Base-by-base conservation (phyloP, 2,329 filamentous ascomycete species). In the Phaeoacremonium minimum region DNA sequence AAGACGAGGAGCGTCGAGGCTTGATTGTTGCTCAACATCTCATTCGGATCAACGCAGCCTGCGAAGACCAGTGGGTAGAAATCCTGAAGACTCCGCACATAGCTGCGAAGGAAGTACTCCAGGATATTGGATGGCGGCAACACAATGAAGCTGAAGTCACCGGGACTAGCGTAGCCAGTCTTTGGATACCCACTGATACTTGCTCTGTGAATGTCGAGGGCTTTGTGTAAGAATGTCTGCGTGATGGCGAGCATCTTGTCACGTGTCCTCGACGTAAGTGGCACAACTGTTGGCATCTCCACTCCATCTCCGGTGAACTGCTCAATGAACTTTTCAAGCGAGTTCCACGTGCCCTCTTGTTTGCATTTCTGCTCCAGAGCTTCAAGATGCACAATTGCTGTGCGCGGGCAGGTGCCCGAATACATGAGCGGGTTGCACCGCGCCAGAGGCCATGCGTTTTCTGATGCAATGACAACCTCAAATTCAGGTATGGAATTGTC, bases 171-270 rank as follows among this genome's bases (percentile, higher is more conserved):
- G 29, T 69, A 71, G 11, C 62, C 63, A 5, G 56, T 52, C 37
- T 67, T 66, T 37, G 57, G 57, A 18, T 56, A 56, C 12, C 51
- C 49, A 30, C 62, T 63, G 36, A 63, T 51, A 17, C 71, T 68
- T 16, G 76, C 69, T 32, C 74, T 71, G 54, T 85, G 81, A 30
- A 82, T 83, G 12, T 84, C 78, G 4, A 85, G 68, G 2, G 83
- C 83, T 49, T 83, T 85, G 57, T 84, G 78, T 7, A 86, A 61
- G 52, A 85, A 85, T 29, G 69, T 76, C 53, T 85, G 82, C 0
- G 80, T 84, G 43, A 85, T 84, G 33, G 80, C 81, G n/a, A 85
- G 69, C 48, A 86, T 73, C 52, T 79, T 80, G 53, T 87, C 83
- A 19, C 82, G 70, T 3, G 80, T 80, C 30, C 70, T 55, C 4